Percentiles rank a stretch among this genome's conserved stretches.
Evolutionary conservation across 345 rosid genomes (phyloP).

Genomic region (Gossypium sturtianum): DNA sequence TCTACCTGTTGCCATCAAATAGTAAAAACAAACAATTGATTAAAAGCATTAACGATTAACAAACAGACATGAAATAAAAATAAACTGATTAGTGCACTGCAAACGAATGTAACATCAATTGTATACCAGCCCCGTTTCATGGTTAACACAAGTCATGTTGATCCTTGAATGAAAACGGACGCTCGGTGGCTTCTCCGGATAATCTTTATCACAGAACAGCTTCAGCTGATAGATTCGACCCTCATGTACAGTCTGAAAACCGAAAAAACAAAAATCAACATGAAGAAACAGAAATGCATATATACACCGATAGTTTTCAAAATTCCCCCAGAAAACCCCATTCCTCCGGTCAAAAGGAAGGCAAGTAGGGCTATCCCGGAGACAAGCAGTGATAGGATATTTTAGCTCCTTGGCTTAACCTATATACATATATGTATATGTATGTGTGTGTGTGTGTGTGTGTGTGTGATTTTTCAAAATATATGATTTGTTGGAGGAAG

Average conservation of each 20-base stretch:
- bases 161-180: slow-evolving; percentile 92
- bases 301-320: background rate
- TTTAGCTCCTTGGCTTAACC: too few relatives aligned
- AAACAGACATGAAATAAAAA: background rate
- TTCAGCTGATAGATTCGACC: slow-evolving; percentile 94
- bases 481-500: background rate
- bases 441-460: too few relatives aligned
- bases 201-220: slow-evolving; percentile 95
- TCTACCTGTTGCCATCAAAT: slow-evolving; percentile 45
- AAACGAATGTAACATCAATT: background rate
- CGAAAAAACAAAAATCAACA: background rate
- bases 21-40: background rate
- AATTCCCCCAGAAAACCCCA: background rate
- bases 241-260: slow-evolving; percentile 82
- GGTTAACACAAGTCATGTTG: slow-evolving; percentile 90
- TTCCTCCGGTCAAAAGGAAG: too few relatives aligned
- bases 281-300: background rate
- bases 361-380: background rate
- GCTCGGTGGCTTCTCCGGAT: slow-evolving; percentile 93
- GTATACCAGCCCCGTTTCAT: slow-evolving; percentile 65
- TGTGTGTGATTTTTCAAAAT: background rate
- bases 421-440: too few relatives aligned
- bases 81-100: background rate
- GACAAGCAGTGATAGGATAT: background rate
- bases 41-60: background rate